Evolutionary conservation across 805 yeast genomes (phyloP).

Genomic region (Metschnikowia picachoensis): DNA sequence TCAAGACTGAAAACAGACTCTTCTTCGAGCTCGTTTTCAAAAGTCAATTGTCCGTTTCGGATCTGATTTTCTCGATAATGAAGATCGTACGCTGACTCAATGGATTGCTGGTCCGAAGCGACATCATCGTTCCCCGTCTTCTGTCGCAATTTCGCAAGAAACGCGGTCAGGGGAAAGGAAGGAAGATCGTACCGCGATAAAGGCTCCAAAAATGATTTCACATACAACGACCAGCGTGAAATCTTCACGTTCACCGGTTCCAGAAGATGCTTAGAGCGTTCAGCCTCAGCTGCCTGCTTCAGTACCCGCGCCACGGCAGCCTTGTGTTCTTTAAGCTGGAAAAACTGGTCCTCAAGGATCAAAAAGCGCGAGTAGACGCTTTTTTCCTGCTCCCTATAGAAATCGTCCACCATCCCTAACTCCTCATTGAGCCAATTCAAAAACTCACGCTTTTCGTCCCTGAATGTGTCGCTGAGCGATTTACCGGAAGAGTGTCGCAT

Average conservation of each 20-base stretch:
- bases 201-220: slow-evolving; percentile 21
- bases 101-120: slow-evolving; percentile 1
- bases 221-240: slow-evolving; percentile 28
- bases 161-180: slow-evolving; percentile 36
- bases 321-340: slow-evolving; percentile 55
- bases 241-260: slow-evolving; percentile 21
- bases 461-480: slow-evolving; percentile 18
- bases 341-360: slow-evolving; percentile 64
- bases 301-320: slow-evolving; percentile 2
- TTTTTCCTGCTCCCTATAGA: slow-evolving; percentile 58
- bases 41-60: slow-evolving; percentile 29
- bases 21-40: slow-evolving; percentile 9
- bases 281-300: slow-evolving; percentile 5
- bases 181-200: slow-evolving; percentile 37
- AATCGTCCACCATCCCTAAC: slow-evolving; percentile 54
- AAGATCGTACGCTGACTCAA: slow-evolving; percentile 21
- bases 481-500: slow-evolving; percentile 6
- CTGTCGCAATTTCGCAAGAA: slow-evolving; percentile 18
- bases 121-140: slow-evolving; percentile 8
- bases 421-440: slow-evolving; percentile 65
- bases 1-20: slow-evolving; percentile 8
- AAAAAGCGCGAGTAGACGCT: slow-evolving; percentile 57
- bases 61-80: slow-evolving; percentile 37
- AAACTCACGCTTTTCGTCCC: slow-evolving; percentile 44
- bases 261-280: slow-evolving; percentile 5